Evolutionary conservation across 1,284 basidiomycete genomes (phyloP), one percentile per base, ranked within the genome.

Genomic region (Tilletia indica): DNA sequence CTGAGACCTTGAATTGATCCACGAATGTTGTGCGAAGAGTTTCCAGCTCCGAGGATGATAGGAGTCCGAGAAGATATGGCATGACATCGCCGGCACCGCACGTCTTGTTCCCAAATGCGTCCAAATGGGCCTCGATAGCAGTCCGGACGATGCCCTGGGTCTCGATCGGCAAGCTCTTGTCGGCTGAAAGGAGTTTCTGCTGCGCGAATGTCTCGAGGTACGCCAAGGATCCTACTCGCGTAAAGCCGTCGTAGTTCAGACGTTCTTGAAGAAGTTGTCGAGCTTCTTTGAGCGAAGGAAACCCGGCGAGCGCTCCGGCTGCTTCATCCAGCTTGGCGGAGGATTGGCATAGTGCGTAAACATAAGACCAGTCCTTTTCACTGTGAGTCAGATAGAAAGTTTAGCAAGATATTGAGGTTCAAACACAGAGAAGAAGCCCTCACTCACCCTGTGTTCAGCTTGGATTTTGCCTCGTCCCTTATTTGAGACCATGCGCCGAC

Each of bases 81-180:
- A 87, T 87, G 61, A 96, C 85, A 78, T 96, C 93, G 84, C 94
- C 93, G 74, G 90, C 92, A 82, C 92, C 93, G 83, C 91, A 93
- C 4, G 90, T 86, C 84, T 94, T 96, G 82, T 90, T 89, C 12
- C 91, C 90, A 79, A 93, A 89, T 71, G 86, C 86, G 51, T 88
- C 86, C 79, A 93, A 90, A 83, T 95, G 96, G 64, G 87, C 85
- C 77, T 89, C 39, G 12, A 84, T 68, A 34, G 83, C 77, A 34
- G 38, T 64, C 34, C 61, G 31, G 12, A 64, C 34, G 12, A 64
- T 36, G 6, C 38, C 34, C 34, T 64, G 61, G 4, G 61, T 64
- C 0, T 72, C n/a, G 12, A 56, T 31, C 4, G 80, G 69, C 42
- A 69, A 87, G 78, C 72, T 90, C 78, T 31, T 85, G 85, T 54